Conservation (phyloP, 257 asterid species). For the Forsythia suspensa region DNA sequence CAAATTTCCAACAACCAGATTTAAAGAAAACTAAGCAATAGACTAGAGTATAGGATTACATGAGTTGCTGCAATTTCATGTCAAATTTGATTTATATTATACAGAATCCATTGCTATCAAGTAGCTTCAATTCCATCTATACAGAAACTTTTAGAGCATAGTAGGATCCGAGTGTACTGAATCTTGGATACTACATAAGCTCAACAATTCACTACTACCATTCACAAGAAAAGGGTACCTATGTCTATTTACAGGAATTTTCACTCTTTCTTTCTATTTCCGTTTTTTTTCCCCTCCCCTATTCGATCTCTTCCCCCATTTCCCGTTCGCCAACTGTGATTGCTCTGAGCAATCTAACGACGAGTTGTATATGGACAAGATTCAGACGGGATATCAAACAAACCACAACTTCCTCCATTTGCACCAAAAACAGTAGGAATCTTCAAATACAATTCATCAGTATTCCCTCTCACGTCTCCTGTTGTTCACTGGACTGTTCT, state of each 20-base stretch:
- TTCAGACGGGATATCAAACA: conserved; percentile 18
- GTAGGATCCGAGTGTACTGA: conserved; percentile 17
- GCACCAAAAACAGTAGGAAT: conserved; percentile 27
- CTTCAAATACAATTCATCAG: conserved; percentile 20
- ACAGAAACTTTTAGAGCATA: not conserved
- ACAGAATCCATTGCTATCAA: not conserved
- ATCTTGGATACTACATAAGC: conserved; percentile 4
- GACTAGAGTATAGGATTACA: not conserved
- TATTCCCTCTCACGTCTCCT: conserved; percentile 35
- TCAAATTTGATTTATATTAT: not conserved
- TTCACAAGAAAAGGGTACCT: conserved; percentile 7
- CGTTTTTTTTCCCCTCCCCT: not conserved
- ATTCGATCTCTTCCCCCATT: conserved; percentile 16
- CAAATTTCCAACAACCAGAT: no score
- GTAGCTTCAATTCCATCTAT: not conserved
- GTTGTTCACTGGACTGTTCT: conserved; percentile 48
- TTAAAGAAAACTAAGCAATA: not conserved
- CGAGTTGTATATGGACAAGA: conserved; percentile 25
- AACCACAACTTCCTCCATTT: conserved; percentile 20
- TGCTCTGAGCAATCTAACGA: conserved; percentile 28
- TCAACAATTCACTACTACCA: conserved; percentile 24
- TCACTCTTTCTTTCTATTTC: conserved; percentile 25
- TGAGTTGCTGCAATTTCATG: not conserved
- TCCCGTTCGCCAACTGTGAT: conserved; percentile 18
- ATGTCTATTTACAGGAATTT: conserved; percentile 35